A percentile compares a stretch with the other conserved stretches of the same genome.
Conservation (phyloP, 1,284 basidiomycete genomes). For the Cryptococcus hybrid region DNA sequence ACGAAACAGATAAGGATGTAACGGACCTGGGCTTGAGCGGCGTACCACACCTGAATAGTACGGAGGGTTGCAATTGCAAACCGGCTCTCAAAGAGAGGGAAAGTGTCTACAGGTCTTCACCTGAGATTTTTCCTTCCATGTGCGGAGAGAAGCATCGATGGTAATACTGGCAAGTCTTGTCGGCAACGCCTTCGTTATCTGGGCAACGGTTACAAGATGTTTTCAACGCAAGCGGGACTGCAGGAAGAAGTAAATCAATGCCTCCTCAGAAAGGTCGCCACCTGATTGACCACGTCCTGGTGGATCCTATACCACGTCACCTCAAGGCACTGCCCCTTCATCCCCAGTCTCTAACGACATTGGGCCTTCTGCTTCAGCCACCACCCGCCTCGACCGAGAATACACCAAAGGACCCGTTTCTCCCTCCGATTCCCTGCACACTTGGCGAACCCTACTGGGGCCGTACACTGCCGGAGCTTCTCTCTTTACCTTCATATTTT, state of each 20-base stretch:
- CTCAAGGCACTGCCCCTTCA: no score
- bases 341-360: no score
- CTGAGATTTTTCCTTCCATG: neutral
- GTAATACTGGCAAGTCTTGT: neutral
- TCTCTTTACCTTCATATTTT: neutral
- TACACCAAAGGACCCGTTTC: no score
- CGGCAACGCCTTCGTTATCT: no score
- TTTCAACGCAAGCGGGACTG: neutral
- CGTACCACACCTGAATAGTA: neutral
- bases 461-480: conserved; percentile 5
- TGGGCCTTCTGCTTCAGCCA: no score
- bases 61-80: neutral
- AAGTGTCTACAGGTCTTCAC: neutral
- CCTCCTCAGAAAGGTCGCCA: neutral
- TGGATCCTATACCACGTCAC: no score
- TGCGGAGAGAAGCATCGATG: neutral
- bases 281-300: no score
- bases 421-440: neutral
- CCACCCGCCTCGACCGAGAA: no score
- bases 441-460: conserved; percentile 6
- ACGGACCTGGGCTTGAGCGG: neutral
- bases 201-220: no score
- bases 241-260: neutral
- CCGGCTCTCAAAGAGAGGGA: neutral
- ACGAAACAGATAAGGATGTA: neutral